Base-by-base conservation (phyloP, 2,329 filamentous ascomycete species). In the Claviceps africana region DNA sequence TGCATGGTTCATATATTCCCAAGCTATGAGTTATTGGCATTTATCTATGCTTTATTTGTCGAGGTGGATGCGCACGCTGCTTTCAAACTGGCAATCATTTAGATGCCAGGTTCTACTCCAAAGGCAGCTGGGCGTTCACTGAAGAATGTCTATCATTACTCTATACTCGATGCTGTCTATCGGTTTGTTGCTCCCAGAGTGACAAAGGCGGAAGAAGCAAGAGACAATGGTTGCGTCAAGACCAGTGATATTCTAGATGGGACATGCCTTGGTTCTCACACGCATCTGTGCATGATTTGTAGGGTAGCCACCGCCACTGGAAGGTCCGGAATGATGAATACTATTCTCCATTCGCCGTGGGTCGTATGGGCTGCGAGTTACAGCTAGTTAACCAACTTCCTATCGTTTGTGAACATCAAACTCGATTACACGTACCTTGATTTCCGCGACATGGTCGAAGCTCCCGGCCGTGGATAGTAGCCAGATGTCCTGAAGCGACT, bases 371-470 rank as follows among this genome's bases (percentile, higher is more conserved):
- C 70, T 70, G 45, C 8, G 39, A 31, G 10, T 9, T 37, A 4
- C 39, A 4, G 11, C 19, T n/a, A 47, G 30, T 54, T n/a, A 44
- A 50, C 22, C 21, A 30, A 44, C 11, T 15, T 13, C n/a, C 15
- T 50, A 6, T 21, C 3, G n/a, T 43, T 43, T 47, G 2, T 11
- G 42, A 39, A 30, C 3, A 28, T n/a, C 19, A 8, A 15, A 6
- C 3, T 43, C 15, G 3, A 6, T 9, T 15, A 33, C 31, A 53
- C 65, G 50, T 56, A 67, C 69, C 64, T 69, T 67, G 11, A 58
- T 59, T 40, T 69, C 58, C 2, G 68, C 63, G 15, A 80, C 70
- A 57, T 79, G 74, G 58, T 81, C 76, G 51, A 70, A 75, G 1
- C 64, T 64, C 11, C 72, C 79, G 11, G 67, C 76, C 64, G 73